Conservation (phyloP, 345 rosid species). For the Eucalyptus regnans region DNA sequence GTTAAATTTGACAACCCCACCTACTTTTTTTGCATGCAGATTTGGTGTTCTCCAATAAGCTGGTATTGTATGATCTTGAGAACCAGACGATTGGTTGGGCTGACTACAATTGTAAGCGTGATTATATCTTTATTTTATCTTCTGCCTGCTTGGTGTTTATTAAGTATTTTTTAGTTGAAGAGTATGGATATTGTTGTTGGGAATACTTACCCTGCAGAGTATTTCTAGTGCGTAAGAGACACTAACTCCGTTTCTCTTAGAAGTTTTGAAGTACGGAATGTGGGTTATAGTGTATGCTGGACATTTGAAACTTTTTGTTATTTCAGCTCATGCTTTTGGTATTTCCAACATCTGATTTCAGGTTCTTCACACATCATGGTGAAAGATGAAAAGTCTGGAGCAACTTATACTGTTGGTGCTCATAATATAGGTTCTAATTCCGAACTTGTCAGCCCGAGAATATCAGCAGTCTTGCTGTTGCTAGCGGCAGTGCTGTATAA, state of each 20-base stretch:
- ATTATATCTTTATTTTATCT: not conserved
- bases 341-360: slow-evolving; percentile 3
- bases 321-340: not conserved
- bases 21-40: slow-evolving; percentile 21
- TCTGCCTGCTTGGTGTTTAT: not conserved
- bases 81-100: slow-evolving; percentile 82
- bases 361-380: slow-evolving; percentile 75
- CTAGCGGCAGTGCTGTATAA: slow-evolving; percentile 18
- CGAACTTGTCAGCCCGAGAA: not conserved
- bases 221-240: not conserved
- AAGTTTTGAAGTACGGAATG: not conserved
- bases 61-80: slow-evolving; percentile 67
- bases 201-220: not conserved
- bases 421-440: slow-evolving; percentile 35
- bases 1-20: not conserved
- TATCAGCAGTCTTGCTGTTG: slow-evolving; percentile 12
- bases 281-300: not conserved
- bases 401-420: slow-evolving; percentile 31
- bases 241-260: not conserved
- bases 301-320: not conserved
- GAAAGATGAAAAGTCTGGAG: slow-evolving; percentile 37
- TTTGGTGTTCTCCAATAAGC: slow-evolving; percentile 74
- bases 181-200: not conserved
- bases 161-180: not conserved
- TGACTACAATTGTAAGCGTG: slow-evolving; percentile 71